Base-by-base conservation (phyloP, 352 stramenopile species). In the Phytopythium aichiense region DNA sequence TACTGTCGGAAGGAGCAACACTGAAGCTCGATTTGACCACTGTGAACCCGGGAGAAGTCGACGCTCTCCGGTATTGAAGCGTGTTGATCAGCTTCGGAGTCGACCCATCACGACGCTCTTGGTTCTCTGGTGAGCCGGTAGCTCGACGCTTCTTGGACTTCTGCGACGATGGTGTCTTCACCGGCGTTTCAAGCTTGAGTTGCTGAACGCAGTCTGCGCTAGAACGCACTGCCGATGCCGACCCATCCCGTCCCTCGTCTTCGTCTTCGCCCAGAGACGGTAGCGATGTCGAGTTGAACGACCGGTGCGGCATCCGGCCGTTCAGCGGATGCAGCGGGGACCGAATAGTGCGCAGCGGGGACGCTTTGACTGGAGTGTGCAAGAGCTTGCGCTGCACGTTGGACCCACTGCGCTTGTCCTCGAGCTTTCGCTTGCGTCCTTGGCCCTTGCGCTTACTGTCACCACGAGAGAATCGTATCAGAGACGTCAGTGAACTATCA, bases 371-470 rank as follows among this genome's bases (percentile, higher is more conserved):
- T n/a, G 81, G 84, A 1, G 84, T 91, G 28, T 91, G 81, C 53
- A 92, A 61, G 25, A 92, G 62, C 67, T 91, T 92, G 12, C 84
- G 77, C 64, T 92, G 84, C 5, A 91, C 81, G 25, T 70, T 73
- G 23, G 60, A 64, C 20, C 56, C 35, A 4, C 20, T 51, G 31
- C 60, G 55, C 33, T 74, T 74, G 4, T 84, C 79, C 2, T 90
- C 76, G 16, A 76, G 49, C 70, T 89, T 89, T 30, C 81, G 74
- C 48, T 86, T 84, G 22, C 79, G 71, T 54, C 69, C 64, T 13
- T 86, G 69, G 42, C 74, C 80, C 58, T 88, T 89, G 20, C 79
- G 72, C 48, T 87, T 89, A 43, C 77, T 87, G 40, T 31, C 53
- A 18, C 54, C 12, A 43, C 33, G 12, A 16, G 30, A 16, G 2